A percentile compares a stretch with the other conserved stretches of the same genome.
Conservation (phyloP, 2,329 filamentous ascomycete species). For the Ambrosiella beaveri region DNA sequence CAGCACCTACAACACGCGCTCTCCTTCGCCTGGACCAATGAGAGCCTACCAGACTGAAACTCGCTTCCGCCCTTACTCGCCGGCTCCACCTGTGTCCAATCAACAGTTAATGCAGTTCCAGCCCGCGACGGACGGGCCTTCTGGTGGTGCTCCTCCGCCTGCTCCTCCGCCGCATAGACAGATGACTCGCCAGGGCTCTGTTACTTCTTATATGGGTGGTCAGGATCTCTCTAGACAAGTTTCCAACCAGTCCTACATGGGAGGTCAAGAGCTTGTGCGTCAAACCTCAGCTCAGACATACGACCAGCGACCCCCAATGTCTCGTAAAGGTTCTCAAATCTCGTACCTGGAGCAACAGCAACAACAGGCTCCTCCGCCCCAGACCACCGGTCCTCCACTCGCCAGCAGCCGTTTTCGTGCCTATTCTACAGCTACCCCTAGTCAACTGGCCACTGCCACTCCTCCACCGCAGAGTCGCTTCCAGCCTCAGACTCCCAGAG, state of each 20-base stretch:
- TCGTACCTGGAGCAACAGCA: constrained; percentile 18
- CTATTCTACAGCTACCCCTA: constrained; percentile 5
- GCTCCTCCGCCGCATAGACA: constrained; percentile 75
- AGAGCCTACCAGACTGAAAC: constrained; percentile 19
- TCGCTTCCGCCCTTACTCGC: constrained; percentile 13
- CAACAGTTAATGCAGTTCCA: constrained; percentile 9
- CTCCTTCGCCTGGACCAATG: constrained; percentile 22
- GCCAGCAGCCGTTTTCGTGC: constrained; percentile 11
- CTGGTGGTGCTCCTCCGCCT: constrained; percentile 50
- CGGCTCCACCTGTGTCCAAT: constrained; percentile 11
- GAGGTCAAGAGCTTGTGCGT: constrained; percentile 14
- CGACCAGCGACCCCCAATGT: constrained; percentile 16
- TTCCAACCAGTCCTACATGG: constrained; percentile 14
- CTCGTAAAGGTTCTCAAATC: constrained; percentile 21
- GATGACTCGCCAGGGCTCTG: constrained; percentile 24
- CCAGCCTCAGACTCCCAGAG: constrained; percentile 34
- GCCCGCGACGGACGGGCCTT: constrained; percentile 15
- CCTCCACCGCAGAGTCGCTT: constrained; percentile 6
- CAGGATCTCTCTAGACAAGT: constrained; percentile 15
- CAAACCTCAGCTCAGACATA: constrained; percentile 13
- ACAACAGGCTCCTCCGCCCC: background rate
- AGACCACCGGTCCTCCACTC: constrained; percentile 5
- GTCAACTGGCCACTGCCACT: background rate
- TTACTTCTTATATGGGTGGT: constrained; percentile 21
- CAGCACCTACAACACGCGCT: constrained; percentile 11